phyloP scores from a whole-genome alignment of 164 flowering plant species.

The Vitis vinifera region DNA sequence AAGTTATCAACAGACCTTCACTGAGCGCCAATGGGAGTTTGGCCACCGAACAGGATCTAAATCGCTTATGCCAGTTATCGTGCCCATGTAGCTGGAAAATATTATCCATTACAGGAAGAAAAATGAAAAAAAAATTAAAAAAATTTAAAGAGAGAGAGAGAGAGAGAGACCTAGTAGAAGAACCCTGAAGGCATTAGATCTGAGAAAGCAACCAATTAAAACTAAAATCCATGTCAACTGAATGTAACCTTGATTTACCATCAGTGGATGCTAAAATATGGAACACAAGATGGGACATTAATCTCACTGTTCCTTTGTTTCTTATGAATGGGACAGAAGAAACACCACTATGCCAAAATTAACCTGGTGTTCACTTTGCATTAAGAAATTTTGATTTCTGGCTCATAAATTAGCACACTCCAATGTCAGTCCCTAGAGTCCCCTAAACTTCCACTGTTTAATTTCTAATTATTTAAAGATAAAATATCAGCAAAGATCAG shows the following conservation, averaged over 20 bases:
- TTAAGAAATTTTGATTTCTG: neutral
- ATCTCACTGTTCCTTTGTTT: neutral
- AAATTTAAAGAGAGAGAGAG: no score
- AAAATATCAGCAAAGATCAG: neutral
- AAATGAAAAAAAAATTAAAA: neutral
- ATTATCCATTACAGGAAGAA: conserved; percentile 7
- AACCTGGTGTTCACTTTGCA: neutral
- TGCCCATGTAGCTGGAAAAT: conserved; percentile 78
- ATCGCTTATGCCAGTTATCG: conserved; percentile 87
- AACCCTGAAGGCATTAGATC: neutral
- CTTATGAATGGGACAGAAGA: neutral
- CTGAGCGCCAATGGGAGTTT: conserved; percentile 95
- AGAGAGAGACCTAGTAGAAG: neutral
- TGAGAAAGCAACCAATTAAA: neutral
- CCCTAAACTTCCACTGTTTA: neutral
- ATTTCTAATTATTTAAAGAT: neutral
- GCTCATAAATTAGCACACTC: neutral
- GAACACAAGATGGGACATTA: neutral
- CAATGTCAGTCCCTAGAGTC: neutral
- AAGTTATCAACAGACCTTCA: conserved; percentile 53
- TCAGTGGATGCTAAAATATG: neutral
- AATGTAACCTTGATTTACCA: neutral
- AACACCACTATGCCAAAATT: neutral
- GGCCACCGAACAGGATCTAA: conserved; percentile 82
- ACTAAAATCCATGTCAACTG: neutral